These are phyloP conservation scores for Aureobasidium melanogenum DNA, from an alignment of 2,329 filamentous ascomycete genomes.

Conservation along the genomic window DNA sequence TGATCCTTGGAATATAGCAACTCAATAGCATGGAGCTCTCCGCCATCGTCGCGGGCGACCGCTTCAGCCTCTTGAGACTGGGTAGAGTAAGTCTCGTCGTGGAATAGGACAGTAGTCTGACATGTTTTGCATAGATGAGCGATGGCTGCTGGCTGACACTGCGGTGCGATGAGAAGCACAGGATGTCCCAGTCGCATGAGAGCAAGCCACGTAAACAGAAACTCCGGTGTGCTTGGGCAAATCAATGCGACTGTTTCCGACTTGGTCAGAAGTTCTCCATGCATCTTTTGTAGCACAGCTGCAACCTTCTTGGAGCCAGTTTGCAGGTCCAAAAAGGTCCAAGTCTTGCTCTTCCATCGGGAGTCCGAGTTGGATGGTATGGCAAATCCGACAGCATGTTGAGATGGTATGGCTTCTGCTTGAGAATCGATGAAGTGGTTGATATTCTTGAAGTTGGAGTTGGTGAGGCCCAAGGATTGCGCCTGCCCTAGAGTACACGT, in stretches of 20 bases:
- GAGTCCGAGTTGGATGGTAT: slow-evolving; percentile 18
- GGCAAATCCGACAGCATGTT: slow-evolving; percentile 45
- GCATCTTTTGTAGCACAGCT: slow-evolving; percentile 18
- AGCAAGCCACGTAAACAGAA: slow-evolving; percentile 52
- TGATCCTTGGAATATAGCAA: slow-evolving; percentile 15
- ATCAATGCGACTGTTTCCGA: slow-evolving; percentile 42
- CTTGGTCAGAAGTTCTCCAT: slow-evolving; percentile 14
- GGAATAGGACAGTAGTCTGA: slow-evolving; percentile 35
- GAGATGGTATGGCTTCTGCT: slow-evolving; percentile 29
- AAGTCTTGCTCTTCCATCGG: slow-evolving; percentile 23
- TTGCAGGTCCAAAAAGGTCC: slow-evolving; percentile 26
- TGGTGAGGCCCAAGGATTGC: slow-evolving; percentile 24
- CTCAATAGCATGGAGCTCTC: slow-evolving; percentile 4
- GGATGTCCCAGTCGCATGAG: slow-evolving; percentile 47
- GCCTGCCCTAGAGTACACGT: slow-evolving; percentile 53
- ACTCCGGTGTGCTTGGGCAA: slow-evolving; percentile 47
- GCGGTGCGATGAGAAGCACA: slow-evolving; percentile 49
- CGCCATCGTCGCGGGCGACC: slow-evolving; percentile 15
- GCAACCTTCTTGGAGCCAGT: slow-evolving; percentile 30
- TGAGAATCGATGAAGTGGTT: slow-evolving; percentile 43
- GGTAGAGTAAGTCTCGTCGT: slow-evolving; percentile 34
- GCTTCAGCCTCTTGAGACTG: slow-evolving; percentile 23
- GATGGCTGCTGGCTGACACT: slow-evolving; percentile 40
- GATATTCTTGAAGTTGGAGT: slow-evolving; percentile 37
- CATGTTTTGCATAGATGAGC: slow-evolving; percentile 44